Evolutionary conservation across 2,329 filamentous ascomycete species (phyloP).

Genomic region (Ophiocordyceps robertsii): DNA sequence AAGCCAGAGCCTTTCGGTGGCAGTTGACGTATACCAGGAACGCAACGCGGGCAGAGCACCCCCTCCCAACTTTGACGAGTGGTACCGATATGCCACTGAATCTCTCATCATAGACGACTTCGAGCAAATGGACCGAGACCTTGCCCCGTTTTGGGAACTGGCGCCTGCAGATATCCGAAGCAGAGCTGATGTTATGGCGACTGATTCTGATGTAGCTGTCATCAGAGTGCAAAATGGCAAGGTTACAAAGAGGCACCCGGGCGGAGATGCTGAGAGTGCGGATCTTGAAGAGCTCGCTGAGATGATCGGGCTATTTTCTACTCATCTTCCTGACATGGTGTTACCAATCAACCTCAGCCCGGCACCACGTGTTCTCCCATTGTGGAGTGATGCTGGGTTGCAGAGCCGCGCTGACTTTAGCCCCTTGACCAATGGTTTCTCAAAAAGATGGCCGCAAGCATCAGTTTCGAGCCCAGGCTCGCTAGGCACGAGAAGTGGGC

Average conservation of each 20-base stretch:
- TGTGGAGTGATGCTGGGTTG: constrained; percentile 42
- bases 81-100: constrained; percentile 66
- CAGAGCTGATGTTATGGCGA: constrained; percentile 29
- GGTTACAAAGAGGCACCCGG: constrained; percentile 27
- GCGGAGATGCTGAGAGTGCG: constrained; percentile 16
- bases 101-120: constrained; percentile 70
- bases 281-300: constrained; percentile 34
- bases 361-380: constrained; percentile 24
- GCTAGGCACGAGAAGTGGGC: neutral
- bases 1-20: constrained; percentile 32
- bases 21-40: constrained; percentile 34
- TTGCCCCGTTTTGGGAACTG: constrained; percentile 68
- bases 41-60: constrained; percentile 52
- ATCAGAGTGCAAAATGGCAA: constrained; percentile 52
- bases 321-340: constrained; percentile 70
- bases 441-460: constrained; percentile 10
- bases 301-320: constrained; percentile 59
- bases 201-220: constrained; percentile 28
- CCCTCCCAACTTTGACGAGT: constrained; percentile 70
- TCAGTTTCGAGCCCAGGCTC: constrained; percentile 1
- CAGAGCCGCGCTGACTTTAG: constrained; percentile 10
- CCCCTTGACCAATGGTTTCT: constrained; percentile 15
- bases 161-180: constrained; percentile 54
- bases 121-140: constrained; percentile 60
- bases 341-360: constrained; percentile 64